These are phyloP conservation scores for Juglanconis juglandina DNA, from an alignment of 2,329 filamentous ascomycete species.

Conservation along the genomic window DNA sequence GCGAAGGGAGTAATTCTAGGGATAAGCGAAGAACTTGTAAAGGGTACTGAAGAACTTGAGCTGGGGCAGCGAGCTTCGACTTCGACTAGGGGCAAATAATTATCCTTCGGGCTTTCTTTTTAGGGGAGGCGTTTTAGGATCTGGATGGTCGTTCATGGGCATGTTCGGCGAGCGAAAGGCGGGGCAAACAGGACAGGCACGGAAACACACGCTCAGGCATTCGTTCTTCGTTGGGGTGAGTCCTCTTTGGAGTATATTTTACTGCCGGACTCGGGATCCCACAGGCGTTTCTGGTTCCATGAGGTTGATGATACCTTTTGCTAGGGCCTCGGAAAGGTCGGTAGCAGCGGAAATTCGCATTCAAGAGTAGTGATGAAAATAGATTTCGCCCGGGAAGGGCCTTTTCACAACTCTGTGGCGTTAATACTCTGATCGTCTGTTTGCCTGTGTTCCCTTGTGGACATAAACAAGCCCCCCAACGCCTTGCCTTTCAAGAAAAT, in stretches of 20 bases:
- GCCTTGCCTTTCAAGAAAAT: too few species aligned
- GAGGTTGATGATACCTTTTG: slow-evolving; percentile 24
- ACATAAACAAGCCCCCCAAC: too few species aligned
- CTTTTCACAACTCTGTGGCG: not conserved
- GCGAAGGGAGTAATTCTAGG: not conserved
- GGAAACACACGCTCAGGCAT: not conserved
- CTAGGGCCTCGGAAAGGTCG: slow-evolving; percentile 7
- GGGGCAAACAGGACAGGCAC: slow-evolving; percentile 10
- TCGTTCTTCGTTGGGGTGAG: not conserved
- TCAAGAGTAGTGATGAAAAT: not conserved
- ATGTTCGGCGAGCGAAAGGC: slow-evolving; percentile 5
- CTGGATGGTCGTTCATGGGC: slow-evolving; percentile 1
- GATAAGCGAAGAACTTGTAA: not conserved
- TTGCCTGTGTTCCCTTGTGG: not conserved
- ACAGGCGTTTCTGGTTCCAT: slow-evolving; percentile 18
- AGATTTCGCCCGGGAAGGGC: not conserved
- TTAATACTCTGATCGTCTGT: not conserved
- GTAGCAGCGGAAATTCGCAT: slow-evolving; percentile 1
- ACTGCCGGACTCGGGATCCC: not conserved
- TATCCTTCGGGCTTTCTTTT: too few species aligned
- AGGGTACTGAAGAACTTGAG: not conserved
- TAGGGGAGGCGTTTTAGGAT: slow-evolving; percentile 3
- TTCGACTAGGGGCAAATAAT: too few species aligned
- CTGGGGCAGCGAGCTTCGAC: too few species aligned
- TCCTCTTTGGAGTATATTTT: not conserved